Evolutionary conservation across 2,329 filamentous ascomycete genomes (phyloP).

Genomic region (Drechslerella dactyloides): DNA sequence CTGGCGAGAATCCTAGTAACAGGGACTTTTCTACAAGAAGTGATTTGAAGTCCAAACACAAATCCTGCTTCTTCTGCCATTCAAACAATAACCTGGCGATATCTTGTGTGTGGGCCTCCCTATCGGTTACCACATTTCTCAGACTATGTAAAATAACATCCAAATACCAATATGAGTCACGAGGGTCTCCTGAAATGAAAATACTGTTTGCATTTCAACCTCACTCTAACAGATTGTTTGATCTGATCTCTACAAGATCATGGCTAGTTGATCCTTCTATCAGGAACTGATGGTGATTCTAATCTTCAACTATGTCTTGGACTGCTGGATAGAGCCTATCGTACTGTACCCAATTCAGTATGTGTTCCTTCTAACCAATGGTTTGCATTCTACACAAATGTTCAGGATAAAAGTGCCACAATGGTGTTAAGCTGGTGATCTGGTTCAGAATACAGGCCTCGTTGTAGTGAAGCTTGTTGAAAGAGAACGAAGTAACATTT

Average conservation of each 20-base stretch:
- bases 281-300: slow-evolving; percentile 22
- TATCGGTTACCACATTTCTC: not conserved
- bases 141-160: not conserved
- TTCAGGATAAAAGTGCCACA: slow-evolving; percentile 60
- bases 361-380: slow-evolving; percentile 58
- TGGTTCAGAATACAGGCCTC: slow-evolving; percentile 57
- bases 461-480: slow-evolving; percentile 58
- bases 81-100: slow-evolving; percentile 8
- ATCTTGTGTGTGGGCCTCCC: slow-evolving; percentile 12
- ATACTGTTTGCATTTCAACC: slow-evolving; percentile 23
- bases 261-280: not conserved
- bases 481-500: slow-evolving; percentile 63
- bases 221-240: slow-evolving; percentile 14
- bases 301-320: slow-evolving; percentile 57
- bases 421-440: slow-evolving; percentile 60
- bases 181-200: slow-evolving; percentile 9
- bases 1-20: not conserved
- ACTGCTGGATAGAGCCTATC: slow-evolving; percentile 58
- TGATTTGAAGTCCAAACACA: slow-evolving; percentile 4
- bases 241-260: not conserved
- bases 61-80: slow-evolving; percentile 1
- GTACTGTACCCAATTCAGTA: slow-evolving; percentile 61
- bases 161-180: not conserved
- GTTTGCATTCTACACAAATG: slow-evolving; percentile 61
- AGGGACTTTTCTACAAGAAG: not conserved